phyloP scores from a whole-genome alignment of 164 flowering plant genomes.

The Euptelea pleiosperma region DNA sequence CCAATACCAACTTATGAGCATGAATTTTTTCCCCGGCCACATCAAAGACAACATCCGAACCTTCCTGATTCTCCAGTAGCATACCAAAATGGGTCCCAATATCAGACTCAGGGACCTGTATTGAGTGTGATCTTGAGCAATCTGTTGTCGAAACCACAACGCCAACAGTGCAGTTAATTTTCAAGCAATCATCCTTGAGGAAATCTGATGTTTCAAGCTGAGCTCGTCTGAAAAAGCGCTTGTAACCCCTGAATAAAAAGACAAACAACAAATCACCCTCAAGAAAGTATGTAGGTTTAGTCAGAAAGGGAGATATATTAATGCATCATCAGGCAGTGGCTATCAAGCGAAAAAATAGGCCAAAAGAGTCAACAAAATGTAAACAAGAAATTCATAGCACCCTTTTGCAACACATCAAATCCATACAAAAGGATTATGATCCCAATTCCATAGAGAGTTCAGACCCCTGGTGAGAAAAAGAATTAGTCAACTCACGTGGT shows the following conservation, averaged over 20 bases:
- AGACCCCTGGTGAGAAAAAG: background rate
- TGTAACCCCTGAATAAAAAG: constrained; percentile 75
- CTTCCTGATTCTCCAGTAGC: constrained; percentile 70
- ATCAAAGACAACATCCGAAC: constrained; percentile 70
- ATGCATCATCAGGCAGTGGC: background rate
- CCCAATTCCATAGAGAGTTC: background rate
- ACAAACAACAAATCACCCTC: background rate
- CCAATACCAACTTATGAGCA: constrained; percentile 88
- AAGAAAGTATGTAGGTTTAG: background rate
- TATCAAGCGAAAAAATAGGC: background rate
- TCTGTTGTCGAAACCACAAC: constrained; percentile 74
- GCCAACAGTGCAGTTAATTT: constrained; percentile 78
- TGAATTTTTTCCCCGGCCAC: constrained; percentile 64
- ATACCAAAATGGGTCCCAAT: constrained; percentile 70
- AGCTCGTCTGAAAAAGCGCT: constrained; percentile 76
- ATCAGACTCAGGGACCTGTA: constrained; percentile 70
- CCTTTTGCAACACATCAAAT: background rate
- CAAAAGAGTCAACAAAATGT: background rate
- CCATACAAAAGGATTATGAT: background rate
- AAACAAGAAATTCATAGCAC: background rate
- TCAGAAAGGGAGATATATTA: background rate
- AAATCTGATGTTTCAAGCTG: constrained; percentile 82
- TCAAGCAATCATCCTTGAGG: constrained; percentile 82
- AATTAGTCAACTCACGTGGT: background rate
- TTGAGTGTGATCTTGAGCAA: constrained; percentile 47